These are phyloP conservation scores for Candida montana DNA, from an alignment of 805 yeast species.

Conservation along the genomic window DNA sequence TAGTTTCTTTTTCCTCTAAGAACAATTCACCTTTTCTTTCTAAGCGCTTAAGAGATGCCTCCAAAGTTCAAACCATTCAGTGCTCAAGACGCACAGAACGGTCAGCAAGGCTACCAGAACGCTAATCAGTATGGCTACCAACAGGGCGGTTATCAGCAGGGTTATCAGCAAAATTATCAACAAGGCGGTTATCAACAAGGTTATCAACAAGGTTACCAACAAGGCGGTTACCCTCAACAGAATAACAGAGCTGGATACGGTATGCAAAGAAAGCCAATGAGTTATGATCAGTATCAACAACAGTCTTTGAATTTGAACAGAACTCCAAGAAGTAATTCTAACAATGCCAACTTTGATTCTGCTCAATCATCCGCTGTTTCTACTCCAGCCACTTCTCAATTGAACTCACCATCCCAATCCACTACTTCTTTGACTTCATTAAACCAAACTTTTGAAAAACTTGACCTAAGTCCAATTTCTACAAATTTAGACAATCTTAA, in stretches of 20 bases:
- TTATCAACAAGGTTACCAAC: not conserved
- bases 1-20: not conserved
- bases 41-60: constrained; percentile 25
- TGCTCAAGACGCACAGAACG: constrained; percentile 27
- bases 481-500: constrained; percentile 49
- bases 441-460: constrained; percentile 61
- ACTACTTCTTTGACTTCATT: constrained; percentile 71
- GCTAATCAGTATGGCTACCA: constrained; percentile 4
- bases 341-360: constrained; percentile 6
- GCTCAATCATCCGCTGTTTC: constrained; percentile 16
- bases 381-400: constrained; percentile 22
- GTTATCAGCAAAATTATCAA: constrained; percentile 2
- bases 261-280: constrained; percentile 20
- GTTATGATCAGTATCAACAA: constrained; percentile 22
- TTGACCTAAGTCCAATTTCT: constrained; percentile 62
- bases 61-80: constrained; percentile 35
- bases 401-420: constrained; percentile 44
- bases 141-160: constrained; percentile 3
- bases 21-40: not conserved
- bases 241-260: constrained; percentile 11
- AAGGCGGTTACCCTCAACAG: not conserved
- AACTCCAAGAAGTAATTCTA: constrained; percentile 15
- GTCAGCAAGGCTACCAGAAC: constrained; percentile 4
- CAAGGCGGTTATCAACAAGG: constrained; percentile 8
- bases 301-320: constrained; percentile 13